Percentiles rank a stretch among this genome's conserved stretches.
phyloP scores from a whole-genome alignment of 768 basidiomycete genomes.

The Infundibulicybe gibba region DNA sequence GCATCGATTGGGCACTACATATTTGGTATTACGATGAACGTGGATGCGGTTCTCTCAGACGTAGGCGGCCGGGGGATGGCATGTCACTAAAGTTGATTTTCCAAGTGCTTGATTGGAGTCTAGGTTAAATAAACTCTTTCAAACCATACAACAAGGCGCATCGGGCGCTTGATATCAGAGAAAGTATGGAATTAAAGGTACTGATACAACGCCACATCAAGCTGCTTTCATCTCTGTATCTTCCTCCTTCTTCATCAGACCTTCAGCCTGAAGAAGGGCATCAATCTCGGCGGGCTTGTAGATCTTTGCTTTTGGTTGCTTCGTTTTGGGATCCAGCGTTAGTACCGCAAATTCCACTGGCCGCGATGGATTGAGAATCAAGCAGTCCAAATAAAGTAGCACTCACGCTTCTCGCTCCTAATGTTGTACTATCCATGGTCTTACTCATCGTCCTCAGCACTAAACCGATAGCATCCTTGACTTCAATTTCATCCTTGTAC shows the following conservation, averaged over 20 bases:
- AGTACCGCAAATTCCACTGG: slow-evolving; percentile 97
- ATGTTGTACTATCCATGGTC: slow-evolving; percentile 98
- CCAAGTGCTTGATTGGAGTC: too few species aligned
- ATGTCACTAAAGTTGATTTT: slow-evolving; percentile 56
- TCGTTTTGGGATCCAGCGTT: slow-evolving; percentile 74
- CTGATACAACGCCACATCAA: slow-evolving; percentile 30
- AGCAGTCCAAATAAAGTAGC: background rate
- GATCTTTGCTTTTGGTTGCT: slow-evolving; percentile 87
- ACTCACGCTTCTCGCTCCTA: slow-evolving; percentile 93
- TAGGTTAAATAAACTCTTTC: background rate
- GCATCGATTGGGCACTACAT: slow-evolving; percentile 82
- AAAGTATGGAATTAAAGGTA: slow-evolving; percentile 16
- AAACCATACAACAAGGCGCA: background rate
- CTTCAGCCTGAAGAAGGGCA: slow-evolving; percentile 71
- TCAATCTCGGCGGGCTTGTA: slow-evolving; percentile 89
- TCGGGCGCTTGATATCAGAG: slow-evolving; percentile 3
- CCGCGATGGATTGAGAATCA: background rate
- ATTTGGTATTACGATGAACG: slow-evolving; percentile 63
- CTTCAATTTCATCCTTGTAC: slow-evolving; percentile 90
- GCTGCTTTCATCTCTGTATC: slow-evolving; percentile 73
- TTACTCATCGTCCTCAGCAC: slow-evolving; percentile 97
- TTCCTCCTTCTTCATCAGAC: slow-evolving; percentile 84
- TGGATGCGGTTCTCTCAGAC: slow-evolving; percentile 51
- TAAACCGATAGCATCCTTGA: slow-evolving; percentile 91
- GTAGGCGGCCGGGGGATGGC: slow-evolving; percentile 60